Base-by-base conservation (phyloP, 495 filamentous ascomycete species). In the Tuber borchii region DNA sequence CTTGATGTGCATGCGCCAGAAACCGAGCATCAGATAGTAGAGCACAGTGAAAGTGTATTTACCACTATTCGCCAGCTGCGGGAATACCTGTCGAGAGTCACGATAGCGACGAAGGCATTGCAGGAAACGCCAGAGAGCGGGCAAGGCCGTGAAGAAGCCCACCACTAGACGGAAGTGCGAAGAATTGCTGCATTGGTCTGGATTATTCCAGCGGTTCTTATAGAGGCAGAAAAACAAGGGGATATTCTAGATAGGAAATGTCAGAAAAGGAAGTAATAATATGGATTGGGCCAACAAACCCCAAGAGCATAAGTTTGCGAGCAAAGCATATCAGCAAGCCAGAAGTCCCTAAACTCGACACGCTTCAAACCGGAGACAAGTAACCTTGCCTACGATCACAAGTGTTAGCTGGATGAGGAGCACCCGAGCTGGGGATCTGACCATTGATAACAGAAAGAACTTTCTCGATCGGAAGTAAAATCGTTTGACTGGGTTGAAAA, bases 271-370 rank as follows among this genome's bases (percentile, higher is more conserved):
- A 65, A 68, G 45, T 37, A 19, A 75, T 6, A 19, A 74, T 3
- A 74, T 19, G 40, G 19, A 1, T 68, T 43, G 19, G 5, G 26
- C 42, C 69, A 9, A 89, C 93, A 86, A 87, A 97, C 93, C 39
- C 93, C 91, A 82, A 93, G 91, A 43, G 90, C 87, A 84, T 99
- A 98, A 12, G 93, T 95, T 72, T 94, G 88, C 8, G 95, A 98
- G 83, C 95, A 98, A 82, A 93, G 97, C 88, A 98, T 97, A 82
- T 99, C 95, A 22, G 95, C 95, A 0, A 98, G 87, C 84, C 97
- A 99, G 85, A 99, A 98, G 83, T 99, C 95, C 75, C 93, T 89
- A 82, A 98, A 99, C 83, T 97, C 95, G 31, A 99, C 95, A 16
- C 92, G 93, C 83, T 94, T 97, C 17, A 95, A 80, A 20, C 95